These are phyloP conservation scores for Naganishia onofrii DNA, from an alignment of 768 basidiomycete species.

Conservation along the genomic window DNA sequence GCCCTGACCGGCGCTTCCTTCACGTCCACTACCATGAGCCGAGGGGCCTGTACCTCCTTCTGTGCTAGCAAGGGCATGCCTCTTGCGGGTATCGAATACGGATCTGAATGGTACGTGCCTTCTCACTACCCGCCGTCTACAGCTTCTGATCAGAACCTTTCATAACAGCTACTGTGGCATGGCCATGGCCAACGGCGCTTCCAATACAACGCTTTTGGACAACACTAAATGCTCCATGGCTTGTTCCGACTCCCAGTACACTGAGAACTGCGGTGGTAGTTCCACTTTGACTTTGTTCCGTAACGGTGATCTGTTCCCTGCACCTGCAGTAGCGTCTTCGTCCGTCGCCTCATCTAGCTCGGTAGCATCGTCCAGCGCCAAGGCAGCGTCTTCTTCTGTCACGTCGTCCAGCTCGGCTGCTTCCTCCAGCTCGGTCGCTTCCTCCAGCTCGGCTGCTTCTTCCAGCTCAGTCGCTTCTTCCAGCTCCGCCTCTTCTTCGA, in stretches of 20 bases:
- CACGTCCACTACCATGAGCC: constrained; percentile 46
- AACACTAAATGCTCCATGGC: constrained; percentile 39
- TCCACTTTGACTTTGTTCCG: constrained; percentile 40
- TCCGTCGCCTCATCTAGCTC: background rate
- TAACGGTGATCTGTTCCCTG: constrained; percentile 44
- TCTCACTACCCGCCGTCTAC: too few relatives aligned
- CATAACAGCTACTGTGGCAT: constrained; percentile 49
- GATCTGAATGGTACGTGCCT: constrained; percentile 31
- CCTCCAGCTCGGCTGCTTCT: too few relatives aligned
- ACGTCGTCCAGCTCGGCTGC: background rate
- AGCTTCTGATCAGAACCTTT: background rate
- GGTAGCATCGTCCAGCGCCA: background rate
- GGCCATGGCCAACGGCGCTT: constrained; percentile 45
- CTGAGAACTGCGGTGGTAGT: constrained; percentile 51
- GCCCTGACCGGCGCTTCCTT: constrained; percentile 42
- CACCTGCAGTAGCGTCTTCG: background rate
- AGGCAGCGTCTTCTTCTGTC: background rate
- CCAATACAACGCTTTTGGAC: constrained; percentile 46
- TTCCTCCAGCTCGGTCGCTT: background rate
- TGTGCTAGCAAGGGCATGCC: constrained; percentile 39
- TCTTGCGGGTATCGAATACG: constrained; percentile 49
- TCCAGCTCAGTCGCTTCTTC: too few relatives aligned
- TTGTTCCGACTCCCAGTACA: constrained; percentile 40
- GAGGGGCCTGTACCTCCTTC: constrained; percentile 34
- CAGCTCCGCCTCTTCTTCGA: too few relatives aligned